Percentiles rank a stretch among this genome's conserved stretches.
phyloP scores from a whole-genome alignment of 2,329 filamentous ascomycete species.

The Ophiostoma populinum region DNA sequence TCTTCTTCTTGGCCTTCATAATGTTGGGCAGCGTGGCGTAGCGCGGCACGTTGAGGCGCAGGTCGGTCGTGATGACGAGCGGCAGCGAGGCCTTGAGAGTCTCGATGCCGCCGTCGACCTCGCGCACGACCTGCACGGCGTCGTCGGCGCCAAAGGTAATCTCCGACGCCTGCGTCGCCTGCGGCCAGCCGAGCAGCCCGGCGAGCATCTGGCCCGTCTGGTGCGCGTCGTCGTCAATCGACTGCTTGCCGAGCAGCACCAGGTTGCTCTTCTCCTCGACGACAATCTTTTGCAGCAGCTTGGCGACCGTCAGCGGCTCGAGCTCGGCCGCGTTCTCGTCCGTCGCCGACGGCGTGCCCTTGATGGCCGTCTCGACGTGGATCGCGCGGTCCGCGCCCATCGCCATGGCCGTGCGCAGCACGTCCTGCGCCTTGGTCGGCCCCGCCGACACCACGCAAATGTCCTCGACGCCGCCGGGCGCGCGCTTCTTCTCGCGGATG shows the following conservation, averaged over 20 bases:
- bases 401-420: conserved; percentile 90
- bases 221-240: conserved; percentile 86
- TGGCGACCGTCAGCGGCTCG: conserved; percentile 84
- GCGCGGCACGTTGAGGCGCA: conserved; percentile 84
- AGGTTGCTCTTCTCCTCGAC: conserved; percentile 77
- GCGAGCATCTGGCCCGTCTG: conserved; percentile 99
- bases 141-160: conserved; percentile 59
- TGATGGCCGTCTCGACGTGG: conserved; percentile 53
- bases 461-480: conserved; percentile 63
- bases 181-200: conserved; percentile 76
- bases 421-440: conserved; percentile 71
- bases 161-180: conserved; percentile 84
- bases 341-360: conserved; percentile 31
- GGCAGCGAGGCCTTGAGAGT: conserved; percentile 74
- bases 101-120: conserved; percentile 92
- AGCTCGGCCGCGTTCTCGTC: conserved; percentile 59
- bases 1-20: conserved; percentile 99
- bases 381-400: conserved; percentile 92
- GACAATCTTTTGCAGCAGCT: conserved; percentile 66
- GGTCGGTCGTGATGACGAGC: conserved; percentile 86
- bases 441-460: conserved; percentile 84
- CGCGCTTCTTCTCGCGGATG: conserved; percentile 71
- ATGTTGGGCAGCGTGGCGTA: conserved; percentile 96
- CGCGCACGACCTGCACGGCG: conserved; percentile 60
- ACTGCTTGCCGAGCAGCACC: conserved; percentile 91